Conservation (phyloP, 192 early-diverging fungal genomes). For the Linnemannia schmuckeri region DNA sequence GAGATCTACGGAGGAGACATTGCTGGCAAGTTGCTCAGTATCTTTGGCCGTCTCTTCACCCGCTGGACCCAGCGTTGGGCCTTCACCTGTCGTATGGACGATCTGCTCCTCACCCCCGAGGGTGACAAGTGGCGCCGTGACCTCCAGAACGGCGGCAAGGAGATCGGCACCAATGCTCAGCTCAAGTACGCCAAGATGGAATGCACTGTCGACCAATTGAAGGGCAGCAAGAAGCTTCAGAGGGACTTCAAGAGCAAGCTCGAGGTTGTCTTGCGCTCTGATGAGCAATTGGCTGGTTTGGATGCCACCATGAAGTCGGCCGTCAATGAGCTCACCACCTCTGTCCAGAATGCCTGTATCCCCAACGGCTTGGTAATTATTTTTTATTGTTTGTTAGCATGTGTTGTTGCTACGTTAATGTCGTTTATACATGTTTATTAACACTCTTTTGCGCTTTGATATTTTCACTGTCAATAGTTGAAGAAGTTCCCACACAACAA, state of each 20-base stretch:
- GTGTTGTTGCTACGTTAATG: not conserved
- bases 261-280: conserved; percentile 89
- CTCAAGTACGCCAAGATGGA: conserved; percentile 81
- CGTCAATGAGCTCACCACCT: conserved; percentile 86
- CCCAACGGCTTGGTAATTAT: conserved; percentile 72
- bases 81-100: conserved; percentile 99
- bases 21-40: conserved; percentile 92
- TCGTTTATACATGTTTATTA: not conserved
- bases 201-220: conserved; percentile 30
- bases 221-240: conserved; percentile 41
- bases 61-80: conserved; percentile 89
- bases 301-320: conserved; percentile 88
- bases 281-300: conserved; percentile 88
- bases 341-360: conserved; percentile 82
- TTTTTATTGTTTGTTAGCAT: not conserved
- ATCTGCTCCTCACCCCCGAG: conserved; percentile 87
- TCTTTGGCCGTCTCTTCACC: conserved; percentile 92
- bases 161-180: conserved; percentile 78
- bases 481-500: conserved; percentile 95
- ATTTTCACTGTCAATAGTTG: conserved; percentile 33
- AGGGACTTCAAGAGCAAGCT: conserved; percentile 78
- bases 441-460: not conserved
- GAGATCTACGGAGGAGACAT: conserved; percentile 93
- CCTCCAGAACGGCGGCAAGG: conserved; percentile 72
- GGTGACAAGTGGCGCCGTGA: conserved; percentile 85